A percentile compares a stretch with the other conserved stretches of the same genome.
Conservation (phyloP, 2,329 filamentous ascomycete genomes). For the Colletotrichum brevisporum region DNA sequence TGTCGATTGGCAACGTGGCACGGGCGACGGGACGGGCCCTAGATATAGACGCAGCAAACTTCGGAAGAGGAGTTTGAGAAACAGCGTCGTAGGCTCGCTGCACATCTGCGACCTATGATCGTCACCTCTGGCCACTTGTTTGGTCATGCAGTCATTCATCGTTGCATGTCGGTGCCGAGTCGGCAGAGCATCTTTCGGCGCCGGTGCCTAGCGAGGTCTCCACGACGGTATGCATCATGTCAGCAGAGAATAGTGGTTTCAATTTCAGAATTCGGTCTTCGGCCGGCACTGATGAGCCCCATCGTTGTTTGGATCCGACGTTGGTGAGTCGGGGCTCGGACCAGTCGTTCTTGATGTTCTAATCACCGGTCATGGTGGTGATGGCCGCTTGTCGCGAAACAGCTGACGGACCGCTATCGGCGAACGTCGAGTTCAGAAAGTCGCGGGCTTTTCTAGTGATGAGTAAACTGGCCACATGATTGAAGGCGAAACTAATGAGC, state of each 20-base stretch:
- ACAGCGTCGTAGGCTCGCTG: neutral
- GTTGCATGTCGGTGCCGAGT: slow-evolving; percentile 34
- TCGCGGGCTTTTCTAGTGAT: no score
- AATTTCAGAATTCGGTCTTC: neutral
- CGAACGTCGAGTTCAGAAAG: neutral
- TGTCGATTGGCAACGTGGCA: neutral
- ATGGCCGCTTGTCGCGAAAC: neutral
- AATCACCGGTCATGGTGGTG: neutral
- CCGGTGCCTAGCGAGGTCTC: neutral
- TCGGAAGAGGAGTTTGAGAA: neutral
- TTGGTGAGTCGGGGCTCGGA: neutral
- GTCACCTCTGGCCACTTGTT: slow-evolving; percentile 7
- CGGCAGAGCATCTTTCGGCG: slow-evolving; percentile 7
- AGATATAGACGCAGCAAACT: slow-evolving; percentile 8
- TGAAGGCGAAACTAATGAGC: neutral
- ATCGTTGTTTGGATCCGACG: neutral
- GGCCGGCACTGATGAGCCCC: neutral
- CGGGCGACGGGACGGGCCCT: neutral
- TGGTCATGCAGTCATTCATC: slow-evolving; percentile 8
- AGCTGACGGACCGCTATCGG: slow-evolving; percentile 22
- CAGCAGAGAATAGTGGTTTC: neutral
- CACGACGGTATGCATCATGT: slow-evolving; percentile 5
- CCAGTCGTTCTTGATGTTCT: neutral
- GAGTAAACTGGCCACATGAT: neutral
- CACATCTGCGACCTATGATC: neutral